Evolutionary conservation across 1,284 basidiomycete species (phyloP).

Genomic region (Sutorius eximius): DNA sequence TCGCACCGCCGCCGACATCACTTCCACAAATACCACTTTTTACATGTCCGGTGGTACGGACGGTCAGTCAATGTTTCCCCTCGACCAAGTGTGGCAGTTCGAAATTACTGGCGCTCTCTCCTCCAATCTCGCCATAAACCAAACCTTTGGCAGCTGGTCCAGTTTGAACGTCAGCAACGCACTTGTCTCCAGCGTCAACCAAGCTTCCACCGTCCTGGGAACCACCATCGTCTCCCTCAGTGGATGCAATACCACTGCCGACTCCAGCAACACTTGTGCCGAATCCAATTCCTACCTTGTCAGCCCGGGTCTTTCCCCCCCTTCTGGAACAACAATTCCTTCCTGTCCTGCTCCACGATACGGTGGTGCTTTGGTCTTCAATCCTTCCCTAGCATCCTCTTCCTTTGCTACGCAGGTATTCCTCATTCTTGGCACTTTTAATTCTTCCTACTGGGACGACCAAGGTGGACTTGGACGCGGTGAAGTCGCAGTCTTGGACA

Average conservation of each 20-base stretch:
- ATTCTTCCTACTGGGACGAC: conserved; percentile 66
- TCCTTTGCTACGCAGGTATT: conserved; percentile 65
- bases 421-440: conserved; percentile 64
- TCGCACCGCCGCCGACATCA: conserved; percentile 43
- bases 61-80: conserved; percentile 42
- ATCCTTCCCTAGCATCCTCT: conserved; percentile 54
- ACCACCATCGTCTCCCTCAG: conserved; percentile 54
- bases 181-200: conserved; percentile 41
- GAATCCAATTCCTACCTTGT: conserved; percentile 56
- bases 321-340: conserved; percentile 39
- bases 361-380: conserved; percentile 58
- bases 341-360: conserved; percentile 71
- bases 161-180: conserved; percentile 40
- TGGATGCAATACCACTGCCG: conserved; percentile 55
- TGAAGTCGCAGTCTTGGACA: conserved; percentile 71
- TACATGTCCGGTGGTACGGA: conserved; percentile 68
- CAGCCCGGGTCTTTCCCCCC: conserved; percentile 38
- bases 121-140: conserved; percentile 54
- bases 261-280: conserved; percentile 51
- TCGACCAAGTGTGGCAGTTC: conserved; percentile 69
- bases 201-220: conserved; percentile 57
- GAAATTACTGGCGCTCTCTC: conserved; percentile 67
- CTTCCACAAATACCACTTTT: conserved; percentile 60
- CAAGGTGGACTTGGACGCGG: conserved; percentile 55
- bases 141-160: conserved; percentile 59